Percentiles rank a stretch among this genome's conserved stretches.
Evolutionary conservation across 176 grass and related monocot species (phyloP).

Genomic region (Avena eriantha): DNA sequence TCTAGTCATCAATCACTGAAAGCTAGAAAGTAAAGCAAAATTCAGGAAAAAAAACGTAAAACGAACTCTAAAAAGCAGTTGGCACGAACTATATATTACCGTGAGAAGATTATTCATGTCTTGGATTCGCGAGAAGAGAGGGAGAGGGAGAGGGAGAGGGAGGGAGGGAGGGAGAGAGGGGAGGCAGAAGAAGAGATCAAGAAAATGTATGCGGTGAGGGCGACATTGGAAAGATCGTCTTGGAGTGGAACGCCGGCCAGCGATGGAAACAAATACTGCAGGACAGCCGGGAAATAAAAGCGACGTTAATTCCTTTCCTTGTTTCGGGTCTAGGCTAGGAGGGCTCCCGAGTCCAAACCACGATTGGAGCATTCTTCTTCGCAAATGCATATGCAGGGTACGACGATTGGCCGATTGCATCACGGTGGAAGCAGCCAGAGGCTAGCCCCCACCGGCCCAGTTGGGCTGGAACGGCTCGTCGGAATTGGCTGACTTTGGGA

Average conservation of each 20-base stretch:
- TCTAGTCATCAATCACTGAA: background rate
- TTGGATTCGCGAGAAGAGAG: background rate
- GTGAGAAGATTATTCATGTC: constrained; percentile 70
- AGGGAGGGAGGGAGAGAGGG: background rate
- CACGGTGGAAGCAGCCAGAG: no score
- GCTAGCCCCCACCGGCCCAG: no score
- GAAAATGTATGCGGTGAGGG: background rate
- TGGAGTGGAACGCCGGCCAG: constrained; percentile 46
- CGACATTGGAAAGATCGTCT: constrained; percentile 16
- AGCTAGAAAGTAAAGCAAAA: background rate
- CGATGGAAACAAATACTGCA: constrained; percentile 45
- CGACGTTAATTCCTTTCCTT: constrained; percentile 10
- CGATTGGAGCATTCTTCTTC: background rate
- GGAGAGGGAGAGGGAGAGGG: background rate
- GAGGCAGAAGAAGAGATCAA: background rate
- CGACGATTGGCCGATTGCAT: no score
- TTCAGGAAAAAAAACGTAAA: background rate
- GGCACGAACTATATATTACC: constrained; percentile 31
- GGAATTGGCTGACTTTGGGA: no score
- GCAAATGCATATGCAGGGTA: background rate
- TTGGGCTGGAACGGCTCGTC: no score
- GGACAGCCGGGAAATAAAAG: constrained; percentile 31
- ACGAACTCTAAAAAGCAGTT: background rate
- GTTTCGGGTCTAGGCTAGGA: background rate
- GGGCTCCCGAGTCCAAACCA: background rate